Evolutionary conservation across 306 rosid species (phyloP).

Genomic region (Arachis hypogaea): DNA sequence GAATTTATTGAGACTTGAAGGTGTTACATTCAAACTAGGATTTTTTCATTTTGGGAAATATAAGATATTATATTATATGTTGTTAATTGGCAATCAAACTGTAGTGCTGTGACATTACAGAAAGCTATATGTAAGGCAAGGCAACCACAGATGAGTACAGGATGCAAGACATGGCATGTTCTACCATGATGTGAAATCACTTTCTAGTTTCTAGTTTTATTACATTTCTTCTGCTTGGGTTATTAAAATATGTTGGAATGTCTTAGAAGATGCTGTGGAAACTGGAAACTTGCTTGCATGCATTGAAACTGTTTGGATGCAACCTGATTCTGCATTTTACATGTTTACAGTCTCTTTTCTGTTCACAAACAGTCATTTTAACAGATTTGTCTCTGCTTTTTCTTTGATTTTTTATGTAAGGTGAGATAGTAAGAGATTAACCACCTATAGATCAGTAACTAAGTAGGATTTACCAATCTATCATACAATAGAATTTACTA

Average conservation of each 20-base stretch:
- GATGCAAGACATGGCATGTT: slow-evolving; percentile 4
- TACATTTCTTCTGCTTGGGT: not conserved
- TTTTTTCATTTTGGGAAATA: slow-evolving; percentile 19
- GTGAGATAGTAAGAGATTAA: too few relatives aligned
- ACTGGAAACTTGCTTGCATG: not conserved
- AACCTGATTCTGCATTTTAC: not conserved
- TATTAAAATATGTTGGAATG: slow-evolving; percentile 5
- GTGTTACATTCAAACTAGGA: slow-evolving; percentile 17
- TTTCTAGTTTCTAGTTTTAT: not conserved
- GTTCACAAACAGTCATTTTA: not conserved
- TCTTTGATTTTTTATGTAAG: not conserved
- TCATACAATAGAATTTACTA: too few relatives aligned
- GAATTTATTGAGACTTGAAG: slow-evolving; percentile 17
- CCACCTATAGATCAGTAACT: too few relatives aligned
- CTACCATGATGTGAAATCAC: slow-evolving; percentile 13
- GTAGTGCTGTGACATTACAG: not conserved
- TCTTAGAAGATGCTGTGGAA: slow-evolving; percentile 1
- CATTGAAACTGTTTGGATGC: slow-evolving; percentile 7
- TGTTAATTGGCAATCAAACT: not conserved
- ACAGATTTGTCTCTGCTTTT: not conserved
- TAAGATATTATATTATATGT: not conserved
- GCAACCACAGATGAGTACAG: not conserved
- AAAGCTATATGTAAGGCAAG: not conserved
- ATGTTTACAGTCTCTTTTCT: not conserved
- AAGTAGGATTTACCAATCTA: too few relatives aligned